phyloP scores from a whole-genome alignment of 148 eudicot genomes.

The Cornus florida region DNA sequence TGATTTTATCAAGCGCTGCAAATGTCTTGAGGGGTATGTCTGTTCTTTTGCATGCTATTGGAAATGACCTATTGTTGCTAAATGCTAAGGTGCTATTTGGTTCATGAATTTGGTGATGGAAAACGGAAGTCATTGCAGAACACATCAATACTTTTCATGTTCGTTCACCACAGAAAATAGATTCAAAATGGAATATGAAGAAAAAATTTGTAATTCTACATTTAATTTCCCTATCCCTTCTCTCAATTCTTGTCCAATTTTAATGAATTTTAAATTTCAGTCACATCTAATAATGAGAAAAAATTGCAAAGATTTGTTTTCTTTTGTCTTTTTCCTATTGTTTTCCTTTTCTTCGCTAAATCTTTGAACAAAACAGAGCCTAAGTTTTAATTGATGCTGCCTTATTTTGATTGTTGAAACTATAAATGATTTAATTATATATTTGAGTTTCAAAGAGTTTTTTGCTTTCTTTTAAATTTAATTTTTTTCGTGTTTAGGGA shows the following conservation, averaged over 20 bases:
- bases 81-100: background rate
- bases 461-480: background rate
- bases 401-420: background rate
- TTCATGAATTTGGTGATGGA: background rate
- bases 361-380: no score
- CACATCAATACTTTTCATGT: background rate
- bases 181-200: no score
- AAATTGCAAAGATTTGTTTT: no score
- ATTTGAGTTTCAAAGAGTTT: background rate
- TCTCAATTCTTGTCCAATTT: no score
- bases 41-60: background rate
- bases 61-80: background rate
- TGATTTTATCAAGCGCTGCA: conserved; percentile 54
- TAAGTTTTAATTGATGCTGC: background rate
- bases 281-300: no score
- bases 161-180: background rate
- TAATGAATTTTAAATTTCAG: no score
- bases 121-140: no score
- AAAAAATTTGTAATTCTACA: no score
- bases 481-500: no score
- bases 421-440: background rate
- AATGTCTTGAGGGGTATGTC: conserved; percentile 54
- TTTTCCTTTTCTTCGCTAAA: no score
- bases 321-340: no score
- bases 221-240: no score